Evolutionary conservation across 148 eudicot genomes (phyloP).

Genomic region (Euryodendron excelsum): DNA sequence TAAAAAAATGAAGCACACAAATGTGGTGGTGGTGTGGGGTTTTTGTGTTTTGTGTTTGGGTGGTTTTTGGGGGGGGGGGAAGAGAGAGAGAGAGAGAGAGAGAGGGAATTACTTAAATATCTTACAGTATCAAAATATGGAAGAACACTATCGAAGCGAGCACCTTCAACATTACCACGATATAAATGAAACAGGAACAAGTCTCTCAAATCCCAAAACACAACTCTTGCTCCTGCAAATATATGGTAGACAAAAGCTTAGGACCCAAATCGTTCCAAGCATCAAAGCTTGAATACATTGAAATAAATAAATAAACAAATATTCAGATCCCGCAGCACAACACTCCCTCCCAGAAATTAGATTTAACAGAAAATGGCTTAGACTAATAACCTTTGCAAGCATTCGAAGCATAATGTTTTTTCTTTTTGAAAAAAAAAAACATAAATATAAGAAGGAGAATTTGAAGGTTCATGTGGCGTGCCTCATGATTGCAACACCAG

Average conservation of each 20-base stretch:
- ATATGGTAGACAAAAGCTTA: background rate
- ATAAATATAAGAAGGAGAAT: background rate
- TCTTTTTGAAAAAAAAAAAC: background rate
- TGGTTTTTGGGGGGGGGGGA: too few relatives aligned
- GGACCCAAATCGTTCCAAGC: background rate
- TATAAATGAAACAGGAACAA: slow-evolving; percentile 57
- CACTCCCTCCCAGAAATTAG: background rate
- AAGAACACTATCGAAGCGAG: slow-evolving; percentile 77
- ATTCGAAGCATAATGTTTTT: background rate
- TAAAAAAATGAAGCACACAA: background rate
- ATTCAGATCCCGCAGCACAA: background rate
- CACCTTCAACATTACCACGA: slow-evolving; percentile 69
- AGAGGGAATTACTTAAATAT: slow-evolving; percentile 12
- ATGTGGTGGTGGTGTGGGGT: too few relatives aligned
- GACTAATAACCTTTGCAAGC: background rate
- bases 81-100: background rate
- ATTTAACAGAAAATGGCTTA: background rate
- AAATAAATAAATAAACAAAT: background rate
- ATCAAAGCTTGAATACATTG: background rate
- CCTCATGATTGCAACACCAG: too few relatives aligned
- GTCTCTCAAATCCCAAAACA: slow-evolving; percentile 87
- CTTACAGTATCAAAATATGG: slow-evolving; percentile 76
- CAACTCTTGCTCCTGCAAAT: slow-evolving; percentile 63
- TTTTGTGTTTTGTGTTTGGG: too few relatives aligned
- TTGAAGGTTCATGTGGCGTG: background rate